Evolutionary conservation across 1,139 yeast genomes (phyloP), one percentile per base, ranked within the genome.

Genomic region (Lodderomyces oxycetoniae): DNA sequence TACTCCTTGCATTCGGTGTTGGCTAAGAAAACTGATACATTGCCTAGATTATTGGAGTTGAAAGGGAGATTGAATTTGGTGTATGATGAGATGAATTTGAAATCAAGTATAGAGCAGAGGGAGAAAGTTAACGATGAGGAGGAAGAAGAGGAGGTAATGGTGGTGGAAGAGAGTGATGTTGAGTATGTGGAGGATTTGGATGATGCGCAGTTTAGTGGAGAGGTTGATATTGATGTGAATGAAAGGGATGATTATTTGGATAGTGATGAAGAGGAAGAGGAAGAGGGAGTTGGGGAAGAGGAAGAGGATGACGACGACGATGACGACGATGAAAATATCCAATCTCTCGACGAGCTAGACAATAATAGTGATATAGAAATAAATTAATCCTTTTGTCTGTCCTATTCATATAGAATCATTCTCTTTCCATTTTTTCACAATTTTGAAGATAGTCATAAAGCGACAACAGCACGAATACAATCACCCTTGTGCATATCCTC

Each of bases 401-500:
- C 22, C 10, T 19, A 7, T 19, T 19, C 22, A 7, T 19, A 7
- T 19, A 7, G 9, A 7, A 7, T 19, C 22, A 7, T 19, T 19
- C 9, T 10, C 10, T 19, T 19, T 19, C 10, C 7, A 19, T 19
- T 19, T 19, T 19, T 19, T 28, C 30, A 40, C 12, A 40, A 33
- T 24, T 37, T 40, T 9, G 35, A 19, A n/a, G 28, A 31, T 31
- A 31, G 28, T 31, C 31, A 63, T 51, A 74, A 59, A 44, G 74
- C 67, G 44, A 86, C 66, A 44, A 91, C 96, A 26, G 96, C 94
- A 67, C 98, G 84, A 60, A 91, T 79, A 67, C 96, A 87, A 52
- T 78, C 82, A 55, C 98, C 98, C 40, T 76, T 67, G 63, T 91
- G 96, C 89, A 91, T 84, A 59, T 88, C 96, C 36, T 87, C 93